Percentiles rank a stretch among this genome's conserved stretches.
These are phyloP conservation scores for Goniomonas avonlea DNA, from an alignment of 78 protist species.

Conservation along the genomic window DNA sequence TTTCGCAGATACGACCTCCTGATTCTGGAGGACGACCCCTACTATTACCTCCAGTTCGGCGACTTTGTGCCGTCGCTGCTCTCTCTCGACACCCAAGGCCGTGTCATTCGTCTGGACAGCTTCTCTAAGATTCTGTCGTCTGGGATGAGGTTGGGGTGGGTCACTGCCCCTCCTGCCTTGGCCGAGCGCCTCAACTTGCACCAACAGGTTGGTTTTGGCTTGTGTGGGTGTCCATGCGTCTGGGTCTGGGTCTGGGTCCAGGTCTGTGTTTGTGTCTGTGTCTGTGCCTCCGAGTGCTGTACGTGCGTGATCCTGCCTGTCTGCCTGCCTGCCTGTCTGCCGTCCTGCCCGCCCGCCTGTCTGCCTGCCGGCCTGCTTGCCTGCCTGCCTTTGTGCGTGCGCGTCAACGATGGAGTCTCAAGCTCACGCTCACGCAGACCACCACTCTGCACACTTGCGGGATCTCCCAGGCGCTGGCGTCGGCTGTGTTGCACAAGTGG, in stretches of 20 bases:
- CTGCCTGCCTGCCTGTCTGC: too few relatives aligned
- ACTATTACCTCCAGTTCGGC: constrained; percentile 61
- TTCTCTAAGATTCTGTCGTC: constrained; percentile 64
- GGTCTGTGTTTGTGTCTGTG: too few relatives aligned
- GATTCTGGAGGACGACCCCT: constrained; percentile 87
- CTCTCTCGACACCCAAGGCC: constrained; percentile 69
- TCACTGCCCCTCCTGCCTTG: constrained; percentile 50
- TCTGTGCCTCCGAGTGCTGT: too few relatives aligned
- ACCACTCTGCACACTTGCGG: too few relatives aligned
- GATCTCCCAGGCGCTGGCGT: too few relatives aligned
- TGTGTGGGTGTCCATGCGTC: not conserved
- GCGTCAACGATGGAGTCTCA: not conserved
- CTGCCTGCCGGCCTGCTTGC: too few relatives aligned
- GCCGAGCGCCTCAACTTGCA: constrained; percentile 44
- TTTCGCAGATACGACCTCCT: constrained; percentile 61
- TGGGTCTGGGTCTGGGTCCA: not conserved
- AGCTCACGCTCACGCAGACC: too few relatives aligned
- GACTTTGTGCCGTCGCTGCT: constrained; percentile 6
- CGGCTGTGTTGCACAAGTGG: too few relatives aligned
- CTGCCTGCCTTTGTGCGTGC: too few relatives aligned
- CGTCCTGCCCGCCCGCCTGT: too few relatives aligned
- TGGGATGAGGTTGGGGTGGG: constrained; percentile 78
- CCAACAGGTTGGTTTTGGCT: too few relatives aligned
- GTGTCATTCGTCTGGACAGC: constrained; percentile 80
- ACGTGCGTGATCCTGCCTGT: too few relatives aligned